Base-by-base conservation (phyloP, 805 yeast genomes). In the Metschnikowia continentalis region DNA sequence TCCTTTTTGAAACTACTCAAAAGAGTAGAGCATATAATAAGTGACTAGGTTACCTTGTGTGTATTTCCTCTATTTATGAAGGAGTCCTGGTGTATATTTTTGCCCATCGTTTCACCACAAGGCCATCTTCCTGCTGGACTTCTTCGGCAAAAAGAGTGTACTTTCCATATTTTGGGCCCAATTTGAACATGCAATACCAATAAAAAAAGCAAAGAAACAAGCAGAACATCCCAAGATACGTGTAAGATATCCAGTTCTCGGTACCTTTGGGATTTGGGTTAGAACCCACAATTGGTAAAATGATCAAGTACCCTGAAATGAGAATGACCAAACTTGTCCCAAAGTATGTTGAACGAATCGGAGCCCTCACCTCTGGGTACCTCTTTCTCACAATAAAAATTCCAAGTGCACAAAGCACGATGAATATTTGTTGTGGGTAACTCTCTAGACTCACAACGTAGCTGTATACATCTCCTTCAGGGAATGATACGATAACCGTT, bases 71-170 rank as follows among this genome's bases (percentile, higher is more conserved):
- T 23, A n/a, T n/a, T 39, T 32, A 35, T 14, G 20, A 35, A 22
- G 47, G 22, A 7, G 36, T 42, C 35, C 54, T 48, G 11, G 35
- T 38, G 38, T 50, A 46, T 4, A 63, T 59, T 49, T 77, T 80
- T 11, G 64, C 68, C 90, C 90, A 85, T 54, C 67, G 64, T 54
- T 80, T 82, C 1, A 83, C 71, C 5, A 69, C 70, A 47, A 84
- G 64, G 0, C 90, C 90, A 63, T 85, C 90, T 2, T 75, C 72
- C 46, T 80, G 67, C 20, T 61, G 65, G 4, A 66, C 58, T 2
- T 71, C 73, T 45, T 69, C 75, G 8, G 73, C 71, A 6, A 68
- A 66, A 26, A 85, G 61, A 5, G 64, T 64, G 57, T 85, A 85
- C 0, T 69, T 66, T 6, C 77, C 72, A 0, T 72, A 8, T 53